Conservation (phyloP, 1,284 basidiomycete genomes). For the Takashimella koratensis region DNA sequence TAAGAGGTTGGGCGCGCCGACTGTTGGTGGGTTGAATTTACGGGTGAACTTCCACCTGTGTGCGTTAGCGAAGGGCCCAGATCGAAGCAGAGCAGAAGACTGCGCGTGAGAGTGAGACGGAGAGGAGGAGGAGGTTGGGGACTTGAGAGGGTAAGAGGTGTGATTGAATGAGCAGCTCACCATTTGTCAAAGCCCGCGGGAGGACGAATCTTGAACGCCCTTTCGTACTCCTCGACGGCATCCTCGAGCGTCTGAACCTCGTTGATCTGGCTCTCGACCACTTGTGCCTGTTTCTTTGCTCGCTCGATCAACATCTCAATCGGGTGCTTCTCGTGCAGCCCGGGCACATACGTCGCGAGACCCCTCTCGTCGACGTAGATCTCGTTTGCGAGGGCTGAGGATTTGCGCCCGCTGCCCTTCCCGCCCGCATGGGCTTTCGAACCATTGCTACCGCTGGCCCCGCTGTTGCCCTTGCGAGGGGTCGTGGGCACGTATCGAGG, state of each 20-base stretch:
- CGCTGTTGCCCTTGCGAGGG: too few species aligned
- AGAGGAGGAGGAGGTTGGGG: not conserved
- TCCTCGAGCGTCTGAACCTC: conserved; percentile 23
- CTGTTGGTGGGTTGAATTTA: conserved; percentile 10
- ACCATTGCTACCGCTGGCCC: too few species aligned
- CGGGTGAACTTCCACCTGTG: conserved; percentile 38
- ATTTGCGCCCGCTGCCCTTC: too few species aligned
- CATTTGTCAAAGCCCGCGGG: conserved; percentile 41
- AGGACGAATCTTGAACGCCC: conserved; percentile 32
- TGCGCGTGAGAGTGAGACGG: not conserved
- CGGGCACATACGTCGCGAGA: conserved; percentile 8
- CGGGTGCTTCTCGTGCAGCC: conserved; percentile 25
- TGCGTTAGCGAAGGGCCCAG: not conserved
- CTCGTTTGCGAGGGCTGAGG: too few species aligned
- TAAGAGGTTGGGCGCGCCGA: conserved; percentile 25
- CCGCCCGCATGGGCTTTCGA: too few species aligned
- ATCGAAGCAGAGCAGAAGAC: not conserved
- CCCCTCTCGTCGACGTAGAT: conserved; percentile 17
- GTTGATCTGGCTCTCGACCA: conserved; percentile 23
- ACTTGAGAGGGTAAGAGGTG: not conserved
- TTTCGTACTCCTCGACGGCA: conserved; percentile 33
- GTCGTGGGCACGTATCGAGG: not conserved
- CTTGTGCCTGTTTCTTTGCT: conserved; percentile 19
- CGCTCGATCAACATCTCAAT: conserved; percentile 33
- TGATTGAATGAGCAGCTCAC: conserved; percentile 17